Evolutionary conservation across 495 filamentous ascomycete species (phyloP).

Genomic region (Talaromyces adpressus): DNA sequence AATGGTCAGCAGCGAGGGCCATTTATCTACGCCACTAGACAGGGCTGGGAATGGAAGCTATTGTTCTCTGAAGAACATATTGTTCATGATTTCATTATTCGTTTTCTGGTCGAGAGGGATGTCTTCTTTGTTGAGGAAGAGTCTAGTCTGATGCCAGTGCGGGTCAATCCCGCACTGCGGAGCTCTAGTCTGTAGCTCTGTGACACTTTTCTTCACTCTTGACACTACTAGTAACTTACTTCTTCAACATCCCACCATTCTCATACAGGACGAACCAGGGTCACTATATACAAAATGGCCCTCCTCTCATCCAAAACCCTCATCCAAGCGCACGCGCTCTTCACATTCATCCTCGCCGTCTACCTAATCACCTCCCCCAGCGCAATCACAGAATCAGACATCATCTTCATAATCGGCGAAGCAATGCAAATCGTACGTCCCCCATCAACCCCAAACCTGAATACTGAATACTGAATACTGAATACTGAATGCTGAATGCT

Average conservation of each 20-base stretch:
- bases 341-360: slow-evolving; percentile 73
- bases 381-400: slow-evolving; percentile 65
- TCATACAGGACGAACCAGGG: not conserved
- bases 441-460: not conserved
- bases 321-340: slow-evolving; percentile 69
- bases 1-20: not conserved
- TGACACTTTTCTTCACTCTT: not conserved
- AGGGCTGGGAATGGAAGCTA: not conserved
- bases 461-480: no score
- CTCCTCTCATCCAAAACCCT: slow-evolving; percentile 70
- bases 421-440: slow-evolving; percentile 65
- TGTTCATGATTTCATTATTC: slow-evolving; percentile 1
- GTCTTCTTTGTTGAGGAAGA: not conserved
- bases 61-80: not conserved
- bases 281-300: slow-evolving; percentile 49
- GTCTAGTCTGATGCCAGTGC: not conserved
- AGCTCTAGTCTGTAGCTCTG: not conserved
- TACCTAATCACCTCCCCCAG: slow-evolving; percentile 70
- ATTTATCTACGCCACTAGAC: not conserved
- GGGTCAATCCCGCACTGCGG: not conserved
- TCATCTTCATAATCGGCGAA: slow-evolving; percentile 80
- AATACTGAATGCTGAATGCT: not conserved
- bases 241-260: no score
- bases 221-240: not conserved
- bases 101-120: not conserved